These are phyloP conservation scores for Aureobasidium sp. DNA, from an alignment of 2,329 filamentous ascomycete genomes.

Conservation along the genomic window DNA sequence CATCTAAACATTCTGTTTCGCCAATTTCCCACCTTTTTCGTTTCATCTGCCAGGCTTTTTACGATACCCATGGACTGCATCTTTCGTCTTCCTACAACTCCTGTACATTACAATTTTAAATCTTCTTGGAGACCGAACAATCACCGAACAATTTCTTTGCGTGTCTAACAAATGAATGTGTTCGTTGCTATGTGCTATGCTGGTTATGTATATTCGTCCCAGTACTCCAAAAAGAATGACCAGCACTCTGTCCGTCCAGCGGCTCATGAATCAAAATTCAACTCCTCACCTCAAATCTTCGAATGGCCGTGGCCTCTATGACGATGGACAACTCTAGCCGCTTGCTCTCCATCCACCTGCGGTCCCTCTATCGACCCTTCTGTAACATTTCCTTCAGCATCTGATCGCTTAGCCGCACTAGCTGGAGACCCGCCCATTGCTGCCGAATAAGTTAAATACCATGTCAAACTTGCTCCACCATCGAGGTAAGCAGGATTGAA, in stretches of 20 bases:
- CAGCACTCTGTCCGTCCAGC: neutral
- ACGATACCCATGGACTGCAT: conserved; percentile 1
- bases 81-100: neutral
- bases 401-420: neutral
- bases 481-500: conserved; percentile 67
- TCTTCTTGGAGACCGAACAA: too few species aligned
- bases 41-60: neutral
- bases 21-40: neutral
- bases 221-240: neutral
- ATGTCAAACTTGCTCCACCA: conserved; percentile 73
- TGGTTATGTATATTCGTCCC: neutral
- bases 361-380: neutral
- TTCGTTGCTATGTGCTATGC: neutral
- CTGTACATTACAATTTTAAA: neutral
- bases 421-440: conserved; percentile 41
- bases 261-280: neutral
- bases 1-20: neutral
- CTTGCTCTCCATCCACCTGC: neutral
- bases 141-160: too few species aligned
- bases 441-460: conserved; percentile 74
- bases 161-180: too few species aligned
- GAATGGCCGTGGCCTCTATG: neutral
- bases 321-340: neutral
- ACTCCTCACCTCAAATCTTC: neutral
- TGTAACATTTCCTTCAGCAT: neutral